phyloP scores from a whole-genome alignment of 2,329 filamentous ascomycete species.

The Penicillium sp. region DNA sequence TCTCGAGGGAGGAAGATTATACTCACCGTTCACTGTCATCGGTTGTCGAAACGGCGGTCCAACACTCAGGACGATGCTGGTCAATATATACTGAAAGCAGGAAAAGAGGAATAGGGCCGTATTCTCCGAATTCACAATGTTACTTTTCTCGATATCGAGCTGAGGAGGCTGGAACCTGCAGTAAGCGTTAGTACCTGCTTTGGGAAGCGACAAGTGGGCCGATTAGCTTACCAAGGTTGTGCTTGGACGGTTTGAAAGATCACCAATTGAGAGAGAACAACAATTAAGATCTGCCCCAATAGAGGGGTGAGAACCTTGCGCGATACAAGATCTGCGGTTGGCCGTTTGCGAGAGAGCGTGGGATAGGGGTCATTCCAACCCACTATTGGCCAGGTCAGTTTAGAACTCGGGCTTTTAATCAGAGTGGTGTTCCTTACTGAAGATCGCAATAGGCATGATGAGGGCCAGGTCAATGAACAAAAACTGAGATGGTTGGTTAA shows the following conservation, averaged over 20 bases:
- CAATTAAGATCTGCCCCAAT: conserved; percentile 79
- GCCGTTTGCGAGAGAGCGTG: conserved; percentile 71
- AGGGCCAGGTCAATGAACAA: conserved; percentile 89
- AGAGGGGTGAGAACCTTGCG: conserved; percentile 86
- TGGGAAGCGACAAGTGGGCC: neutral
- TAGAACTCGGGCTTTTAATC: neutral
- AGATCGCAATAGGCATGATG: conserved; percentile 92
- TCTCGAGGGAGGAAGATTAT: conserved; percentile 1
- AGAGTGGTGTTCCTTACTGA: conserved; percentile 53
- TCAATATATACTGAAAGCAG: conserved; percentile 91
- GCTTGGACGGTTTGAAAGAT: conserved; percentile 67
- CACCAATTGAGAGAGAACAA: conserved; percentile 67
- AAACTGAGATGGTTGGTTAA: conserved; percentile 50
- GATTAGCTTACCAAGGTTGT: conserved; percentile 65
- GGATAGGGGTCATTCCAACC: conserved; percentile 87
- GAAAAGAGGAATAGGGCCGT: conserved; percentile 83
- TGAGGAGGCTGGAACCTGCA: conserved; percentile 70
- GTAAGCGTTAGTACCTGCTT: conserved; percentile 13
- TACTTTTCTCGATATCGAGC: conserved; percentile 70
- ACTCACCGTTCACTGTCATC: conserved; percentile 71
- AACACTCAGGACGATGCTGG: conserved; percentile 83
- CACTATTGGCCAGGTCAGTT: conserved; percentile 49
- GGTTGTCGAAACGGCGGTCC: conserved; percentile 81
- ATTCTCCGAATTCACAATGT: conserved; percentile 88
- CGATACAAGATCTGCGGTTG: conserved; percentile 85